phyloP scores from a whole-genome alignment of 805 yeast species.

The Kluyveromyces siamensis region DNA sequence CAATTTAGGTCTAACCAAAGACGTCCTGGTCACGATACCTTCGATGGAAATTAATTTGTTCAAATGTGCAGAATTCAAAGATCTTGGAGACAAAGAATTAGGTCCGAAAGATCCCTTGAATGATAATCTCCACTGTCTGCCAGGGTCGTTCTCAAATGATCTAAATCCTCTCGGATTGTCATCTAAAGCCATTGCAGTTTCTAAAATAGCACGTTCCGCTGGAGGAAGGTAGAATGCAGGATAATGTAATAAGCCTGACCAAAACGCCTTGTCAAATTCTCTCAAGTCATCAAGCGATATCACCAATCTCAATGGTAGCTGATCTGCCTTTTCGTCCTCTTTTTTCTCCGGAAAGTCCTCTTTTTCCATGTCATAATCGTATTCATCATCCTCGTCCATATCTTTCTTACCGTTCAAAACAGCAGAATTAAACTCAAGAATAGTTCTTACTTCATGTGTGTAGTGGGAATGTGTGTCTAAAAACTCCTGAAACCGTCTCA shows the following conservation, averaged over 20 bases:
- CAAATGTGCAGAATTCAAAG: conserved; percentile 65
- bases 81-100: conserved; percentile 79
- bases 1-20: conserved; percentile 87
- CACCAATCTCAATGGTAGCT: conserved; percentile 40
- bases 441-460: conserved; percentile 57
- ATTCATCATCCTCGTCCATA: conserved; percentile 7
- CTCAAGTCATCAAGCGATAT: conserved; percentile 83
- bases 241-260: conserved; percentile 61
- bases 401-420: conserved; percentile 9
- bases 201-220: conserved; percentile 76
- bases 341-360: conserved; percentile 6
- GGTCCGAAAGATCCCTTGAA: conserved; percentile 90
- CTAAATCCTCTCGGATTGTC: conserved; percentile 10
- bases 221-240: conserved; percentile 90
- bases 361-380: background rate
- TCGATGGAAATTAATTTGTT: conserved; percentile 82
- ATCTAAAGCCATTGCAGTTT: conserved; percentile 60
- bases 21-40: conserved; percentile 92
- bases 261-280: conserved; percentile 68
- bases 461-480: conserved; percentile 60
- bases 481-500: conserved; percentile 82
- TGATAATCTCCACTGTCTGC: conserved; percentile 54
- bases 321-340: conserved; percentile 4
- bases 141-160: conserved; percentile 23
- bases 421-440: conserved; percentile 49